A percentile compares a stretch with the other conserved stretches of the same genome.
phyloP scores from a whole-genome alignment of 108 stramenopile species.

The Cyclotella baltica region DNA sequence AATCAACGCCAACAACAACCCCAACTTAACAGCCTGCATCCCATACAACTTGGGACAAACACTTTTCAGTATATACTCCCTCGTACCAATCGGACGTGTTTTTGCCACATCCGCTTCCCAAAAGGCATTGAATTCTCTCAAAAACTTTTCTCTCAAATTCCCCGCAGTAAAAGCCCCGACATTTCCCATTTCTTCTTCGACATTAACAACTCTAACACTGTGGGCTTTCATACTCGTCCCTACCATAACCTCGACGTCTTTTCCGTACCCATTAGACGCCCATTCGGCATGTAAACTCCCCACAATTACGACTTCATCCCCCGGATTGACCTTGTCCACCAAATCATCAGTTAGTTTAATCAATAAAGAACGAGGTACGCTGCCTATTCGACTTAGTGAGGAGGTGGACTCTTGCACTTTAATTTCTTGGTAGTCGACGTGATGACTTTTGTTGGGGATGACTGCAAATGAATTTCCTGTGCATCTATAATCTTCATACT shows the following conservation, averaged over 20 bases:
- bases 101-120: conserved; percentile 66
- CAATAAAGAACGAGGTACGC: conserved; percentile 90
- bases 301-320: conserved; percentile 97
- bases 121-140: conserved; percentile 86
- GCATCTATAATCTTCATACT: conserved; percentile 52
- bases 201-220: conserved; percentile 76
- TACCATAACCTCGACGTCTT: conserved; percentile 80
- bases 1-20: conserved; percentile 91
- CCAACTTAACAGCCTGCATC: conserved; percentile 93
- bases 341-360: conserved; percentile 94
- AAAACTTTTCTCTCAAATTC: conserved; percentile 68
- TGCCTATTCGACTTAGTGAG: conserved; percentile 70
- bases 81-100: conserved; percentile 77
- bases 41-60: conserved; percentile 98
- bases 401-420: conserved; percentile 95
- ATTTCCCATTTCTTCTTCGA: conserved; percentile 43
- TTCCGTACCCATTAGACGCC: conserved; percentile 58
- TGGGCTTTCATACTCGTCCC: conserved; percentile 91
- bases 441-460: conserved; percentile 56
- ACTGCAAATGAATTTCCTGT: conserved; percentile 70
- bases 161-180: conserved; percentile 20
- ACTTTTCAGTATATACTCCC: conserved; percentile 90
- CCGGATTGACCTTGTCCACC: conserved; percentile 94
- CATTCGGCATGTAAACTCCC: conserved; percentile 92
- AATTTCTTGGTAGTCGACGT: conserved; percentile 98